These are phyloP conservation scores for Perkinsus olseni DNA, from an alignment of 169 alveolate species.

Conservation along the genomic window DNA sequence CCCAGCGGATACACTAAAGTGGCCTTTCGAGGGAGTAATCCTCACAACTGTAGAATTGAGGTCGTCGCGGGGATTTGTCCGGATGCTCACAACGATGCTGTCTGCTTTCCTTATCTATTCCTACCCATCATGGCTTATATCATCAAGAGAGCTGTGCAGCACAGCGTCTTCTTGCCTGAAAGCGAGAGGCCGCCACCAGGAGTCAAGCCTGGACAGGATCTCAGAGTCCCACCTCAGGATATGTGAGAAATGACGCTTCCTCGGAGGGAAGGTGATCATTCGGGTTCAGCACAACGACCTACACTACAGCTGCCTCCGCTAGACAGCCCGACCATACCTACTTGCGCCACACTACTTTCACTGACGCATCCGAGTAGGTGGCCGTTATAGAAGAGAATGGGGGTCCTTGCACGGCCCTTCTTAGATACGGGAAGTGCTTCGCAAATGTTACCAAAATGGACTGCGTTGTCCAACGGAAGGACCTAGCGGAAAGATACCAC, in stretches of 20 bases:
- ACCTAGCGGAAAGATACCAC: neutral
- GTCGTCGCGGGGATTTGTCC: too few species aligned
- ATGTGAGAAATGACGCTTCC: neutral
- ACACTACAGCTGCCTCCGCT: neutral
- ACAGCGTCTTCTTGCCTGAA: neutral
- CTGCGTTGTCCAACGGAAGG: neutral
- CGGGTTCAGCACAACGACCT: neutral
- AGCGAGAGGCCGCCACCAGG: neutral
- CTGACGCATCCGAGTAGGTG: neutral
- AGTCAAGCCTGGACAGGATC: neutral
- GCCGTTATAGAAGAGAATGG: neutral
- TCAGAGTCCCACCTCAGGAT: neutral
- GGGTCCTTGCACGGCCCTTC: neutral
- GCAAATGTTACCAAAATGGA: neutral
- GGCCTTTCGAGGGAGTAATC: too few species aligned
- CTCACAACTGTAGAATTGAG: too few species aligned
- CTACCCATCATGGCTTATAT: slow-evolving; percentile 1
- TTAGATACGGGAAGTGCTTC: neutral
- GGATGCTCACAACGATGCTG: too few species aligned
- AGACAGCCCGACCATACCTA: neutral
- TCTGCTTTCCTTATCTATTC: too few species aligned
- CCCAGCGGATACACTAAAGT: too few species aligned
- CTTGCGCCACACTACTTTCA: neutral
- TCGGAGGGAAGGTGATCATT: neutral
- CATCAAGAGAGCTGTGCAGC: neutral